phyloP scores from a whole-genome alignment of 768 basidiomycete genomes.

The Lentinula sp. region DNA sequence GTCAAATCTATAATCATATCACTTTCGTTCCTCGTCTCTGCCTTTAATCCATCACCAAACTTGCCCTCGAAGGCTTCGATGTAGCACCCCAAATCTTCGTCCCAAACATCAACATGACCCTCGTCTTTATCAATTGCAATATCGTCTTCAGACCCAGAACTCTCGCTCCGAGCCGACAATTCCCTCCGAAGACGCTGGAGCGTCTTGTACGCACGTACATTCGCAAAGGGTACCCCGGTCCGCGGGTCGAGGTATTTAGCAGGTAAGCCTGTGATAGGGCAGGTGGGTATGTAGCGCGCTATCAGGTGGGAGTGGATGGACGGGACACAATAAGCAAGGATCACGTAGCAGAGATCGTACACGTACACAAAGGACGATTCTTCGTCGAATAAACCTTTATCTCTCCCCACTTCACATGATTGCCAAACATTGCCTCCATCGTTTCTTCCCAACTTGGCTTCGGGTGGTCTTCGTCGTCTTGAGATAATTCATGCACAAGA shows the following conservation, averaged over 20 bases:
- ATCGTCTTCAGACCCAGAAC: not conserved
- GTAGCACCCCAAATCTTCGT: constrained; percentile 35
- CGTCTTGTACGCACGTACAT: constrained; percentile 55
- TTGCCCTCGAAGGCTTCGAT: constrained; percentile 12
- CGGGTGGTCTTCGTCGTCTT: constrained; percentile 10
- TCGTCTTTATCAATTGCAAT: too few species aligned
- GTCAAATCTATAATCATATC: not conserved
- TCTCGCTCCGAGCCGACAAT: not conserved
- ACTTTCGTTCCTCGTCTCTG: not conserved
- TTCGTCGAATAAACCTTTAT: constrained; percentile 51
- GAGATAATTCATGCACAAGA: constrained; percentile 51
- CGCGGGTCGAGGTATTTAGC: constrained; percentile 80
- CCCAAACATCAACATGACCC: constrained; percentile 5
- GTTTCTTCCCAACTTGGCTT: constrained; percentile 64
- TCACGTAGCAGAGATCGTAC: not conserved
- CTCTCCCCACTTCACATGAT: constrained; percentile 78
- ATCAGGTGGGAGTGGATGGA: not conserved
- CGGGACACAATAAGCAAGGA: not conserved
- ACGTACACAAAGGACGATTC: constrained; percentile 57
- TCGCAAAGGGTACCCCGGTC: constrained; percentile 75
- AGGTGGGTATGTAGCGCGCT: constrained; percentile 64
- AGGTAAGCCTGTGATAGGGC: constrained; percentile 72
- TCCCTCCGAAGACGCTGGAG: constrained; percentile 26
- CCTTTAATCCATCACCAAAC: not conserved
- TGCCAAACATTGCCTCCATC: constrained; percentile 80